Percentiles rank a stretch among this genome's conserved stretches.
Evolutionary conservation across 179 eudicot species (phyloP).

Genomic region (Gypsophila paniculata): DNA sequence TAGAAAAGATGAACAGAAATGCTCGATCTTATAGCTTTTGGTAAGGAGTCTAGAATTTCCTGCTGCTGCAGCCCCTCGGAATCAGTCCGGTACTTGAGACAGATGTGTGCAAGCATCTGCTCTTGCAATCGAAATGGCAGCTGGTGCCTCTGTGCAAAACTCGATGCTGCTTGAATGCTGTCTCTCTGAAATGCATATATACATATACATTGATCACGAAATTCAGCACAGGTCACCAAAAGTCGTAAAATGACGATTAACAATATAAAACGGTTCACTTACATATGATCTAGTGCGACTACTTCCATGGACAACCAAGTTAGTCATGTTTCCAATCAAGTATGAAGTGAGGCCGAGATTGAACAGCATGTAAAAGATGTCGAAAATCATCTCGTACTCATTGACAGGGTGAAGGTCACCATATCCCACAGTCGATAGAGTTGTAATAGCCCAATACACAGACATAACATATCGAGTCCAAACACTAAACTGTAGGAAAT

Average conservation of each 20-base stretch:
- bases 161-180: slow-evolving; percentile 86
- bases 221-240: neutral
- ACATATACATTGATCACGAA: too few species aligned
- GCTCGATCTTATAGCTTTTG: slow-evolving; percentile 87
- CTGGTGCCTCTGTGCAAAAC: slow-evolving; percentile 75
- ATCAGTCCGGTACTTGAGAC: slow-evolving; percentile 71
- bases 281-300: slow-evolving; percentile 80
- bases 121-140: slow-evolving; percentile 75
- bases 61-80: slow-evolving; percentile 88
- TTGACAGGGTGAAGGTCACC: slow-evolving; percentile 88
- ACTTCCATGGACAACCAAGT: slow-evolving; percentile 87
- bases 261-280: slow-evolving; percentile 21
- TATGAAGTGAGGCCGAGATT: slow-evolving; percentile 83
- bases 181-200: slow-evolving; percentile 50
- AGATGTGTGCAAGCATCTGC: slow-evolving; percentile 89
- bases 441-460: slow-evolving; percentile 88
- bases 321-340: slow-evolving; percentile 92
- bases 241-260: too few species aligned
- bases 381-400: slow-evolving; percentile 70
- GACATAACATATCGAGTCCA: slow-evolving; percentile 75
- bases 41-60: slow-evolving; percentile 77
- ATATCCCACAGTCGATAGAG: slow-evolving; percentile 80
- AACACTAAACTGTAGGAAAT: slow-evolving; percentile 45
- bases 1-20: slow-evolving; percentile 81
- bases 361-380: slow-evolving; percentile 77